Evolutionary conservation across 2,329 filamentous ascomycete genomes (phyloP).

Genomic region (Beauveria sp.): DNA sequence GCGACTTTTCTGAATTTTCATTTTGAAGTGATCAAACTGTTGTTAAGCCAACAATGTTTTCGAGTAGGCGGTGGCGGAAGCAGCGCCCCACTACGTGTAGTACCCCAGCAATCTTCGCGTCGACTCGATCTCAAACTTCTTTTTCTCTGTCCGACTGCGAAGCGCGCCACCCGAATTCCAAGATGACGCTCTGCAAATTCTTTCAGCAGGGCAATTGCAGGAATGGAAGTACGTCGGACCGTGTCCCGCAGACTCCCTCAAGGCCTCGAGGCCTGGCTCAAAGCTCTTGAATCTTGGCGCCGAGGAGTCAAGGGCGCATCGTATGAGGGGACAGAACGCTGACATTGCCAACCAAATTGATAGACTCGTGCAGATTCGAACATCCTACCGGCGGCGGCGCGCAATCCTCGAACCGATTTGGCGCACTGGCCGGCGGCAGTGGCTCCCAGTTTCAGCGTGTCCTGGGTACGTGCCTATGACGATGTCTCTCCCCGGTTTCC

Average conservation of each 20-base stretch:
- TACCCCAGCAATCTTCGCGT: not conserved
- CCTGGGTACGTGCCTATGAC: constrained; percentile 17
- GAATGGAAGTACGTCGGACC: constrained; percentile 37
- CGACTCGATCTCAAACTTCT: not conserved
- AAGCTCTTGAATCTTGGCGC: not conserved
- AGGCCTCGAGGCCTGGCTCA: too few species aligned
- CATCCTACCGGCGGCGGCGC: constrained; percentile 35
- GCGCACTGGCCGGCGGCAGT: constrained; percentile 32
- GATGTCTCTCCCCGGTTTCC: not conserved
- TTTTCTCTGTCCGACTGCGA: not conserved
- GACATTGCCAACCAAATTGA: not conserved
- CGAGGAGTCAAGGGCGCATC: not conserved
- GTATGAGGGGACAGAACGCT: not conserved
- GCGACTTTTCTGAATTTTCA: too few species aligned
- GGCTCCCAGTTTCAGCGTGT: constrained; percentile 14
- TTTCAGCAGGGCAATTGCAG: constrained; percentile 45
- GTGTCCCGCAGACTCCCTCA: not conserved
- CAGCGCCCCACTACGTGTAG: not conserved
- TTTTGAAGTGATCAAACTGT: not conserved
- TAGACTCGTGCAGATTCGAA: constrained; percentile 48
- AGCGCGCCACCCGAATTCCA: constrained; percentile 10
- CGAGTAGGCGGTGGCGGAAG: not conserved
- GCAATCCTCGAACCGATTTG: constrained; percentile 48
- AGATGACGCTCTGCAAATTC: constrained; percentile 39
- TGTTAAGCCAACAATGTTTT: too few species aligned